Evolutionary conservation across 257 asterid genomes (phyloP).

Genomic region (Scutellaria galericulata): DNA sequence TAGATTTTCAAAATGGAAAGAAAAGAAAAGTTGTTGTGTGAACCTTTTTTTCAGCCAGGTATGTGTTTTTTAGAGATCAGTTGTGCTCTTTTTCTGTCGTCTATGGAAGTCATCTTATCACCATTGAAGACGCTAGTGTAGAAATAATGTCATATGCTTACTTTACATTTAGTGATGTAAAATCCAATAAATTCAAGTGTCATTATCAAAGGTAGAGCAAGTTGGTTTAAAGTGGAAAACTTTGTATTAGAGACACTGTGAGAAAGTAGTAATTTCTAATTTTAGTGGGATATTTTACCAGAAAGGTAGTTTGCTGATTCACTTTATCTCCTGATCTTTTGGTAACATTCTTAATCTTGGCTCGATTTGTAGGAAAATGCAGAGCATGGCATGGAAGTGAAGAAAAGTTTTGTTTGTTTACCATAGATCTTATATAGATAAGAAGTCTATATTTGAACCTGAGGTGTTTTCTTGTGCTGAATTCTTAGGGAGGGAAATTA

Average conservation of each 20-base stretch:
- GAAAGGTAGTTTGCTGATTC: not conserved
- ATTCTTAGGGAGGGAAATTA: constrained; percentile 32
- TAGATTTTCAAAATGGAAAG: not conserved
- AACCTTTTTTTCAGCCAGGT: not conserved
- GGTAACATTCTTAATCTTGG: constrained; percentile 19
- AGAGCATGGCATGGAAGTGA: constrained; percentile 31
- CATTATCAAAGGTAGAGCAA: not conserved
- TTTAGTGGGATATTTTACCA: constrained; percentile 2
- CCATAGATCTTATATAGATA: constrained; percentile 27
- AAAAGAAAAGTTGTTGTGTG: not conserved
- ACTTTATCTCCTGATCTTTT: not conserved
- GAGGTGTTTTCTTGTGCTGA: constrained; percentile 13
- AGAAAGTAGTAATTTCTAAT: not conserved
- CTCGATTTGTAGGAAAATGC: constrained; percentile 41
- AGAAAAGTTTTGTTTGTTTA: constrained; percentile 36
- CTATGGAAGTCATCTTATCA: not conserved
- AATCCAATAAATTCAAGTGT: not conserved
- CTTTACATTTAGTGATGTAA: constrained; percentile 5
- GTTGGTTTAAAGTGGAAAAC: not conserved
- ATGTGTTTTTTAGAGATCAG: not conserved
- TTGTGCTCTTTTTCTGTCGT: not conserved
- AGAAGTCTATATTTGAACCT: constrained; percentile 27
- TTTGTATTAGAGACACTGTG: not conserved
- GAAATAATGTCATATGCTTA: not conserved
- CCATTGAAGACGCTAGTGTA: not conserved